Percentiles rank a stretch among this genome's conserved stretches.
Conservation (phyloP, 139 green algal species). For the Picocystis salinarum region DNA sequence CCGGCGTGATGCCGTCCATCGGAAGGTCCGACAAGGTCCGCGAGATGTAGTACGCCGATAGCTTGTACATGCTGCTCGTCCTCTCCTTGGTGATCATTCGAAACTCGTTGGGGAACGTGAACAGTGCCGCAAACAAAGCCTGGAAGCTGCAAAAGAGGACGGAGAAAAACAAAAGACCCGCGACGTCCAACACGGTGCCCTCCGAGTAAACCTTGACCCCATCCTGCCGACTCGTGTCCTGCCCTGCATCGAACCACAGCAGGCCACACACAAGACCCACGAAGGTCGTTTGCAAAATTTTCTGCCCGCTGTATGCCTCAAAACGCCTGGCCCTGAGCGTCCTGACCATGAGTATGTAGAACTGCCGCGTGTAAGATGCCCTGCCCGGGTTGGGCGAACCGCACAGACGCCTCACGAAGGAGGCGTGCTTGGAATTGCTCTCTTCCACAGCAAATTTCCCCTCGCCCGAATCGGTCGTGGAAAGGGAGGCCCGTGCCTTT, state of each 20-base stretch:
- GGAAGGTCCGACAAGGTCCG: constrained; percentile 42
- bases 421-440: too few species aligned
- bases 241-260: too few species aligned
- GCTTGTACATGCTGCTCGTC: constrained; percentile 45
- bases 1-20: constrained; percentile 32
- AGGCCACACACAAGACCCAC: constrained; percentile 21
- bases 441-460: too few species aligned
- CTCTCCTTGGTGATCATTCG: background rate
- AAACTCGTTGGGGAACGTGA: constrained; percentile 27
- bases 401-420: too few species aligned
- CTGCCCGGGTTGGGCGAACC: too few species aligned
- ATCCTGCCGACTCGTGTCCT: constrained; percentile 15
- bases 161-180: constrained; percentile 33
- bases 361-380: constrained; percentile 8
- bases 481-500: too few species aligned
- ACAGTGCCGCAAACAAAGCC: constrained; percentile 26
- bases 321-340: constrained; percentile 3
- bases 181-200: constrained; percentile 8
- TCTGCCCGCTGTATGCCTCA: constrained; percentile 15
- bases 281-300: constrained; percentile 12
- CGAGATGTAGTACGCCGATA: constrained; percentile 63
- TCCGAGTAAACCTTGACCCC: constrained; percentile 10
- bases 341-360: constrained; percentile 5
- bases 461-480: too few species aligned
- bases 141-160: constrained; percentile 29